A percentile compares a stretch with the other conserved stretches of the same genome.
These are phyloP conservation scores for Penicillium sp. DNA, from an alignment of 2,329 filamentous ascomycete genomes.

Conservation along the genomic window DNA sequence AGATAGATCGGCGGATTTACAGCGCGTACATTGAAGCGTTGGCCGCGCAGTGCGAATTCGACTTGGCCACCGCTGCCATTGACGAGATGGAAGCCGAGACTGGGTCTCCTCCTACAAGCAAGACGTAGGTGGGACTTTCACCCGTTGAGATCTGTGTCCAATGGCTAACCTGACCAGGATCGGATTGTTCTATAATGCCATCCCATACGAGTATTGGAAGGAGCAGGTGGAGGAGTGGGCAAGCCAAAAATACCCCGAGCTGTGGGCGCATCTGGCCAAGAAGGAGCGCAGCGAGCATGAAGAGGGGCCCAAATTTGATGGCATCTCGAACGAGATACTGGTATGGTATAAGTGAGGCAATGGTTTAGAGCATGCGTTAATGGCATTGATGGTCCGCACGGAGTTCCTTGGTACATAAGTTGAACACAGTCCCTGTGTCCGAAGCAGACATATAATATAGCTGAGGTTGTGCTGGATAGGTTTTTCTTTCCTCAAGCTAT, in stretches of 20 bases:
- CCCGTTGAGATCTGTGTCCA: background rate
- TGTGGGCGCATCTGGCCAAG: conserved; percentile 63
- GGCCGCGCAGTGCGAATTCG: conserved; percentile 65
- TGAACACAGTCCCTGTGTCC: too few relatives aligned
- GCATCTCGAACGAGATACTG: conserved; percentile 24
- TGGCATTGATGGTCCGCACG: too few relatives aligned
- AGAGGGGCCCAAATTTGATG: conserved; percentile 31
- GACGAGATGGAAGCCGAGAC: conserved; percentile 61
- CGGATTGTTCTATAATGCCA: conserved; percentile 69
- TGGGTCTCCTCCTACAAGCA: conserved; percentile 61
- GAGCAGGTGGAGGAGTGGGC: conserved; percentile 70
- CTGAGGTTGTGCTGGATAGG: too few relatives aligned
- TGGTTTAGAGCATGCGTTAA: too few relatives aligned
- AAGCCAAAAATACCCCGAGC: conserved; percentile 58
- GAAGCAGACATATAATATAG: too few relatives aligned
- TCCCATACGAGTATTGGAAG: conserved; percentile 62
- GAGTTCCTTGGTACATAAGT: too few relatives aligned
- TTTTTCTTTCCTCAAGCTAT: too few relatives aligned
- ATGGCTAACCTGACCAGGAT: conserved; percentile 49
- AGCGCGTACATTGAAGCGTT: conserved; percentile 71
- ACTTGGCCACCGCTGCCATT: conserved; percentile 62
- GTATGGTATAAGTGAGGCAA: conserved; percentile 14
- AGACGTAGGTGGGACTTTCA: conserved; percentile 57
- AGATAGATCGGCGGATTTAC: conserved; percentile 68
- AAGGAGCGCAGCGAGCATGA: conserved; percentile 31